Conservation (phyloP, 441 rosid genomes). For the Aleurites moluccanus region DNA sequence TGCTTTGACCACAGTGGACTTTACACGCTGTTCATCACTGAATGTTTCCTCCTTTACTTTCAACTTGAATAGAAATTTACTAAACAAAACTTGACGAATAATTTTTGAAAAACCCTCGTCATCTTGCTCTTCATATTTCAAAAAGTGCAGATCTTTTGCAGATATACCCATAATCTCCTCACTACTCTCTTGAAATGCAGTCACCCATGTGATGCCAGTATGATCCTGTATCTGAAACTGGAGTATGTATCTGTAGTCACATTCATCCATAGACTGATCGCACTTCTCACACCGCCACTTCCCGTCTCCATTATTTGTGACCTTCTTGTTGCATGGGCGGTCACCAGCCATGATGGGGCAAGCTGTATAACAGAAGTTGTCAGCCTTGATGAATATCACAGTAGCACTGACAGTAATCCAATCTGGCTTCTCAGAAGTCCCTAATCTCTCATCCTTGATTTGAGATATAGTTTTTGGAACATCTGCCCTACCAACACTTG, state of each 20-base stretch:
- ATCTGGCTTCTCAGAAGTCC: constrained; percentile 92
- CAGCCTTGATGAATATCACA: constrained; percentile 59
- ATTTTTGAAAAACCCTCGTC: constrained; percentile 69
- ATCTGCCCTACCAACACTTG: constrained; percentile 51
- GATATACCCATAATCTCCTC: constrained; percentile 82
- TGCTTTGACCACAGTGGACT: constrained; percentile 72
- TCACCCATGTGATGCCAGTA: constrained; percentile 84
- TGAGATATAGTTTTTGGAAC: constrained; percentile 63
- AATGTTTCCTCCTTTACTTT: constrained; percentile 89
- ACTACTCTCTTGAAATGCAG: constrained; percentile 85
- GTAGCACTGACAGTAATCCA: constrained; percentile 77
- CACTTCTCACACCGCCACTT: constrained; percentile 88
- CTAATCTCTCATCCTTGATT: constrained; percentile 88
- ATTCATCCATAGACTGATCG: constrained; percentile 64
- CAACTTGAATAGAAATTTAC: constrained; percentile 70
- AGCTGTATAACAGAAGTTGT: constrained; percentile 91
- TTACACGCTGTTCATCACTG: constrained; percentile 86
- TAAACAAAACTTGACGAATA: constrained; percentile 61
- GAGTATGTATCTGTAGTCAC: constrained; percentile 80
- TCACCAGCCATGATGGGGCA: constrained; percentile 82
- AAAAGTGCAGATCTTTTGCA: constrained; percentile 66
- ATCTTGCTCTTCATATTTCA: constrained; percentile 60
- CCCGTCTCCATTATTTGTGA: constrained; percentile 86
- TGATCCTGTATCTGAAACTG: constrained; percentile 93
- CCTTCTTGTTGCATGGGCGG: constrained; percentile 81